Conservation (phyloP, 768 basidiomycete genomes). For the Tricholomella constricta region DNA sequence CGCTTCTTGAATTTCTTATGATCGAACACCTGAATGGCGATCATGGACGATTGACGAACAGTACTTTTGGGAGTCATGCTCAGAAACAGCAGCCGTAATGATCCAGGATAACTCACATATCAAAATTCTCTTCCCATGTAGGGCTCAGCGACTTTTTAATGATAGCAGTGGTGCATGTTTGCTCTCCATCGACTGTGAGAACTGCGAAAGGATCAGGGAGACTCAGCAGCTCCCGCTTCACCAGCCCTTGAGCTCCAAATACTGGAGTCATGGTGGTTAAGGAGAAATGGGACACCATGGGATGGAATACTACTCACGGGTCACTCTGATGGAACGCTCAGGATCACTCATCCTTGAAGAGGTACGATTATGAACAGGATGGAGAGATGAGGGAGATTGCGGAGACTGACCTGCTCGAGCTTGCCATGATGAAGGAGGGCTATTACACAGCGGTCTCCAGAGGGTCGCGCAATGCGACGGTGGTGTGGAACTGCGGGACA, state of each 20-base stretch:
- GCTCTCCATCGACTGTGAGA: slow-evolving; percentile 82
- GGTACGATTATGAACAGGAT: slow-evolving; percentile 15
- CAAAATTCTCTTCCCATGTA: slow-evolving; percentile 85
- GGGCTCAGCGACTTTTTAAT: slow-evolving; percentile 70
- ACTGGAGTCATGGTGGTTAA: slow-evolving; percentile 44
- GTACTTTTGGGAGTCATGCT: slow-evolving; percentile 41
- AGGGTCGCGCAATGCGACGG: neutral
- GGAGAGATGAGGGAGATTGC: slow-evolving; percentile 3
- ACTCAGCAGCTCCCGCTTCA: slow-evolving; percentile 76
- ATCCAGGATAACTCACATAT: slow-evolving; percentile 56
- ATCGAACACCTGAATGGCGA: slow-evolving; percentile 89
- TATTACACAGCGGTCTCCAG: neutral
- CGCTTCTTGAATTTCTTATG: slow-evolving; percentile 84
- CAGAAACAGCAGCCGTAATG: slow-evolving; percentile 17
- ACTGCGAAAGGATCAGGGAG: slow-evolving; percentile 90
- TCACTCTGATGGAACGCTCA: slow-evolving; percentile 51
- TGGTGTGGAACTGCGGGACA: slow-evolving; percentile 4
- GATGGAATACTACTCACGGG: slow-evolving; percentile 36
- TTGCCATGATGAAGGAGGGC: slow-evolving; percentile 13
- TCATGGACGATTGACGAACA: slow-evolving; percentile 71
- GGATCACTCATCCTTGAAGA: slow-evolving; percentile 45
- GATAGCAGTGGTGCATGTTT: slow-evolving; percentile 76
- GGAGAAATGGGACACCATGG: slow-evolving; percentile 1
- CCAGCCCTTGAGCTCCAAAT: slow-evolving; percentile 72
- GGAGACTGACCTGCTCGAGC: slow-evolving; percentile 34